phyloP scores from a whole-genome alignment of 805 yeast species.

The Candida michaelii region DNA sequence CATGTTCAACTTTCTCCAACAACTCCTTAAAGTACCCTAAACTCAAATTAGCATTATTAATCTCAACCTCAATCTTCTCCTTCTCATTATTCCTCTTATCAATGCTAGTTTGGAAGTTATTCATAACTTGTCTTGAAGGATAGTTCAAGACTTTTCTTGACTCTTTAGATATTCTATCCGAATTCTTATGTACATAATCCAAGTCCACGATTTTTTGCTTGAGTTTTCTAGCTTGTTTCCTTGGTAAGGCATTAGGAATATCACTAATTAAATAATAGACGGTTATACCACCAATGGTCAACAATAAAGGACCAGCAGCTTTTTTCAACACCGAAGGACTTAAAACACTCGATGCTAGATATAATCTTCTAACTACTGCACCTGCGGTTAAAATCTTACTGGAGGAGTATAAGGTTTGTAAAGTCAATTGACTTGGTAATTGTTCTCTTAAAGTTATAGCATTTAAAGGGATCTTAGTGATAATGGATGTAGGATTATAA shows the following conservation, averaged over 20 bases:
- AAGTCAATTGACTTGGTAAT: constrained; percentile 38
- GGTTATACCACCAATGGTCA: constrained; percentile 53
- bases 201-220: constrained; percentile 57
- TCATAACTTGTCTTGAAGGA: constrained; percentile 81
- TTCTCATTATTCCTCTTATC: constrained; percentile 62
- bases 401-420: constrained; percentile 41
- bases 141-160: constrained; percentile 75
- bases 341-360: constrained; percentile 32
- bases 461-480: constrained; percentile 30
- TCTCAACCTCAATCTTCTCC: constrained; percentile 50
- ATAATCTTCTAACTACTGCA: constrained; percentile 39
- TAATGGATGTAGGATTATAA: constrained; percentile 32
- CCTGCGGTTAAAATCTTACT: constrained; percentile 42
- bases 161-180: constrained; percentile 77
- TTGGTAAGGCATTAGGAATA: constrained; percentile 85
- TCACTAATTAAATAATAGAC: constrained; percentile 69
- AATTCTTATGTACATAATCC: constrained; percentile 79
- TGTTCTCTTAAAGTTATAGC: constrained; percentile 31
- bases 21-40: constrained; percentile 54
- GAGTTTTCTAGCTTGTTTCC: constrained; percentile 75
- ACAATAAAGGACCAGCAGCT: constrained; percentile 53
- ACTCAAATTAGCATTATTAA: constrained; percentile 57
- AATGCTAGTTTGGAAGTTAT: constrained; percentile 62
- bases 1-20: constrained; percentile 43
- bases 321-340: constrained; percentile 42